Conservation (phyloP, 345 rosid genomes). For the Sonneratia alba region DNA sequence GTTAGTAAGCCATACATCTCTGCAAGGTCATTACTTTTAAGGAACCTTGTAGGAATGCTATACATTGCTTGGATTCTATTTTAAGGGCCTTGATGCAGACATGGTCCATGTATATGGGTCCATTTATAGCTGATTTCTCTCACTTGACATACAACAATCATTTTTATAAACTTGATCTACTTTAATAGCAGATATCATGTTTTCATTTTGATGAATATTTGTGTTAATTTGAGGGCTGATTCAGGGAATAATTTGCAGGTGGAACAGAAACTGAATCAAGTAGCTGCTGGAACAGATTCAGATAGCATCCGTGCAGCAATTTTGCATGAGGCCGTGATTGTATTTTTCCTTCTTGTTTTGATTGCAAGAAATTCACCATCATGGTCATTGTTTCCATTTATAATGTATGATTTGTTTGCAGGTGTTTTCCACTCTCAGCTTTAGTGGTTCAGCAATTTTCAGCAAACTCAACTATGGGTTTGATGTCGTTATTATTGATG, state of each 20-base stretch:
- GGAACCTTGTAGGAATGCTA: background rate
- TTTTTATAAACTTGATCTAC: background rate
- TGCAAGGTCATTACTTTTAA: background rate
- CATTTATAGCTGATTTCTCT: background rate
- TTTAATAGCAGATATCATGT: background rate
- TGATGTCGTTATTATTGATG: constrained; percentile 95
- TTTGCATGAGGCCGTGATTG: constrained; percentile 83
- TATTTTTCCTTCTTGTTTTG: constrained; percentile 24
- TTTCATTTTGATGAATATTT: background rate
- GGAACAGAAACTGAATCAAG: constrained; percentile 70
- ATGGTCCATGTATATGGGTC: background rate
- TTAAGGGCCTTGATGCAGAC: background rate
- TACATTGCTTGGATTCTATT: no score
- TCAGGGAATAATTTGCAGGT: constrained; percentile 41
- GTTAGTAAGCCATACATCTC: no score
- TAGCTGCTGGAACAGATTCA: constrained; percentile 50
- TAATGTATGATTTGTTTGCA: constrained; percentile 14
- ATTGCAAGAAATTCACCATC: constrained; percentile 5
- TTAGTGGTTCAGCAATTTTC: constrained; percentile 78
- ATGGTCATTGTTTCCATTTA: constrained; percentile 8
- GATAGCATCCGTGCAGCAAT: constrained; percentile 71
- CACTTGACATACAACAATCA: background rate
- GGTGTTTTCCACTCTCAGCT: constrained; percentile 94
- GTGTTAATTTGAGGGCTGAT: background rate
- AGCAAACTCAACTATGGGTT: constrained; percentile 58